Base-by-base conservation (phyloP, 2,329 filamentous ascomycete genomes). In the Neoascochyta sp. region DNA sequence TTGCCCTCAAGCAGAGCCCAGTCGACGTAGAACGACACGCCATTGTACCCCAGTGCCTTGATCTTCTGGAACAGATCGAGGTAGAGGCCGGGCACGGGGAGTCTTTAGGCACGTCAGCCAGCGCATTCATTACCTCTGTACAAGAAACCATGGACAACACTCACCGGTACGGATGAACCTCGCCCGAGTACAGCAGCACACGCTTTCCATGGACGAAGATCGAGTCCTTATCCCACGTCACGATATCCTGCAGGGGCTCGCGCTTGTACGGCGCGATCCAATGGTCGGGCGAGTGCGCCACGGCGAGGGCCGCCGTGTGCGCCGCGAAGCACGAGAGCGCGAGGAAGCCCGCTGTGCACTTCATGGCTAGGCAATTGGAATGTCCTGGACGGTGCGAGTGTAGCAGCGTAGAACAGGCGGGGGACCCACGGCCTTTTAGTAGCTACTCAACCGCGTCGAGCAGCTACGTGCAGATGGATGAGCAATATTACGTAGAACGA, bases 11-110 rank as follows among this genome's bases (percentile, higher is more conserved):
- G 60, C 3, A 90, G 65, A 3, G 81, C 83, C 86, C 85, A 93
- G 47, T 88, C 75, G 5, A 81, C 70, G 50, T 90, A 90, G 58
- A 89, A 87, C 0, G 83, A 87, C 1, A 89, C 81, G 24, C 77
- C 75, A 47, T 84, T 90, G 64, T 87, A 89, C 0, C 86, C 86
- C 2, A 88, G 64, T 0, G 84, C 81, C 60, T 83, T 88, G 59
- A 90, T 78, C 63, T 93, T 93, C 50, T 92, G 81, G 47, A 93
- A 82, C 2, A 90, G 55, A 44, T 90, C 86, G 7, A 84, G 68
- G 68, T 80, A 81, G 4, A 83, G 66, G 26, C 68, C 66, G 3
- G 76, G 71, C 2, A 82, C 78, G 1, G 79, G 78, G 1, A 82
- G 62, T 45, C 75, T 73, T 29, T 24, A 2, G 9, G 5, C 9